These are phyloP conservation scores for Sporothrix curviconia DNA, from an alignment of 2,329 filamentous ascomycete species.

Conservation along the genomic window DNA sequence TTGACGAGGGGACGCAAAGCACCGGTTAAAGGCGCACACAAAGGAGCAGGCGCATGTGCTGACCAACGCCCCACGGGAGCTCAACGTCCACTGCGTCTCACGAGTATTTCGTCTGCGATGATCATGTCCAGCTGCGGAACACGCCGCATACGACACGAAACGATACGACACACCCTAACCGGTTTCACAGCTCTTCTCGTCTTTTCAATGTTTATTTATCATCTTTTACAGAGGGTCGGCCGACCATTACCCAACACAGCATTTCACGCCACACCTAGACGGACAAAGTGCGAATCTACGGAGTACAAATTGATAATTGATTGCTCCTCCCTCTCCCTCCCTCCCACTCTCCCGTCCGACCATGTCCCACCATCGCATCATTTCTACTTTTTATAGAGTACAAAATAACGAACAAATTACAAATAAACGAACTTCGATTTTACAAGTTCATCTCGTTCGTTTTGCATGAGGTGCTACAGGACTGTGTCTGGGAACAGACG, in stretches of 20 bases:
- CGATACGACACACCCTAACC: not conserved
- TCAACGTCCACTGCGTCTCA: not conserved
- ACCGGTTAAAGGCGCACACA: not conserved
- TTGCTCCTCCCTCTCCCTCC: not conserved
- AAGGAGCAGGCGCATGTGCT: not conserved
- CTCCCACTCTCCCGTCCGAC: not conserved
- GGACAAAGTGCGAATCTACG: too few species aligned
- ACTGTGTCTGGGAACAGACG: too few species aligned
- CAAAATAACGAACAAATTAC: not conserved
- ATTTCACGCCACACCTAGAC: too few species aligned
- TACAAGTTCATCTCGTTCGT: too few species aligned
- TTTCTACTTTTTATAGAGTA: not conserved
- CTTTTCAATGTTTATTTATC: too few species aligned
- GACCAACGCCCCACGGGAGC: not conserved
- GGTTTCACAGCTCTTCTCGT: not conserved
- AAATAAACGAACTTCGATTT: not conserved
- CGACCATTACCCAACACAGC: too few species aligned
- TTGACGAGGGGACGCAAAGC: slow-evolving; percentile 1
- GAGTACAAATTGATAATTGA: too few species aligned
- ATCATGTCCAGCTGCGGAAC: not conserved
- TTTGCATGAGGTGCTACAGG: too few species aligned
- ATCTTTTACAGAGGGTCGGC: too few species aligned
- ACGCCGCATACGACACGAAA: not conserved
- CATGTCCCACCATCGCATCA: too few species aligned
- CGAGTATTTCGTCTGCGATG: not conserved